Evolutionary conservation across 208 protist species (phyloP), one percentile per base, ranked within the genome.

Genomic region (Acanthamoeba lenticulata): DNA sequence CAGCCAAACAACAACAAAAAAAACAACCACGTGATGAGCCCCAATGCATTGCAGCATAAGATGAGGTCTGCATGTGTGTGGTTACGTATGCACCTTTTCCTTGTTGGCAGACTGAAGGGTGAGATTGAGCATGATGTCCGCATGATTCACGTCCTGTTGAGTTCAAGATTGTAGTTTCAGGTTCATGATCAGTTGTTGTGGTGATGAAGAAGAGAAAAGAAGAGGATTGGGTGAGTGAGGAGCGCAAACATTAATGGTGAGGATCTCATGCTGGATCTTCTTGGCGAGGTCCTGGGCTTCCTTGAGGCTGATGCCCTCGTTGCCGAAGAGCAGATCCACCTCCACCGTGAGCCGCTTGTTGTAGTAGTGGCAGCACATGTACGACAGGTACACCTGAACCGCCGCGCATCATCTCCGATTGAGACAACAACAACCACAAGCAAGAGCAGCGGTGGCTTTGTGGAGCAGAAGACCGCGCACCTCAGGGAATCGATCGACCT

Each of bases 341-440:
- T 79, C 69, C 4, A 79, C 69, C 69, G 69, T 79, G 19, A 79
- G 34, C 5, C 69, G 69, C 69, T 45, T 79, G 36, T 79, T 79
- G 36, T 79, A 47, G 69, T 79, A 79, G 36, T 79, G 69, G 7
- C 69, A 79, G 69, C 69, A 79, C 69, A 79, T 79, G 69, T 79
- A 79, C 21, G 69, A 79, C 19, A 79, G 69, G 40, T 79, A 79
- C 69, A 79, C 69, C 69, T 79, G 69, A 21, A 32, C 24, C 4
- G 13, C 19, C 55, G 29, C 40, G 17, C 40, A 79, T 45, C 5
- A 45, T 36, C 29, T n/a, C n/a, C n/a, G n/a, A n/a, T n/a, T n/a
- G n/a, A n/a, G n/a, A n/a, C n/a, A n/a, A n/a, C n/a, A n/a, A 60
- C 11, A 27, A 79, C 19, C 44, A 29, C 69, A 29, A 13, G 32